Evolutionary conservation across 148 eudicot species (phyloP).

Genomic region (Arctostaphylos glauca): DNA sequence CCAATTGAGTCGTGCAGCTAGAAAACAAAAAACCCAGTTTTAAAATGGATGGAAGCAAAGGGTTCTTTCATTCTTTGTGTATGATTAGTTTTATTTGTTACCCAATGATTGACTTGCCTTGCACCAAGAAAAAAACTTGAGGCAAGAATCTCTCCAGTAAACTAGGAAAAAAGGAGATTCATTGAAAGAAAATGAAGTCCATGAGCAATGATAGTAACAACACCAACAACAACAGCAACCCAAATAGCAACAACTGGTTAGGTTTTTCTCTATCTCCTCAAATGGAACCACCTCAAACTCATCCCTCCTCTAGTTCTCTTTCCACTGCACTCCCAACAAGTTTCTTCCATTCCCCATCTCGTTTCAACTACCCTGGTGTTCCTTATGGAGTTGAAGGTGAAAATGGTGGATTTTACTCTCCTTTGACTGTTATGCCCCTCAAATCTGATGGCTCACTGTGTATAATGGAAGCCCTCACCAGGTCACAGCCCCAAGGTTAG

Average conservation of each 20-base stretch:
- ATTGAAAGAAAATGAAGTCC: slow-evolving; percentile 46
- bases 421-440: slow-evolving; percentile 77
- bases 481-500: slow-evolving; percentile 60
- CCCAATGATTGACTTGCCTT: slow-evolving; percentile 37
- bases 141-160: not conserved
- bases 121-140: slow-evolving; percentile 9
- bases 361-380: slow-evolving; percentile 36
- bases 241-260: slow-evolving; percentile 38
- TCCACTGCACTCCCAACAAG: slow-evolving; percentile 27
- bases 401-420: slow-evolving; percentile 38
- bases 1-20: slow-evolving; percentile 28
- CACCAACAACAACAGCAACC: slow-evolving; percentile 20
- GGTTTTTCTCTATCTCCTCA: slow-evolving; percentile 44
- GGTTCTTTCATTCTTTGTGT: not conserved
- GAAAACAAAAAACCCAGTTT: slow-evolving; percentile 37
- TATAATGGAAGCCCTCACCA: slow-evolving; percentile 49
- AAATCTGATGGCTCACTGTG: slow-evolving; percentile 89
- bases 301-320: slow-evolving; percentile 25
- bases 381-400: slow-evolving; percentile 47
- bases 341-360: slow-evolving; percentile 30
- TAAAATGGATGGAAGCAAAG: slow-evolving; percentile 24
- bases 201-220: slow-evolving; percentile 37
- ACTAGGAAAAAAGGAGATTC: not conserved
- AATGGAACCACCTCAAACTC: slow-evolving; percentile 25
- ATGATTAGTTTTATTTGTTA: slow-evolving; percentile 27